Evolutionary conservation across 2,329 filamentous ascomycete species (phyloP), one percentile per base, ranked within the genome.

Genomic region (Aspergillus udagawae): DNA sequence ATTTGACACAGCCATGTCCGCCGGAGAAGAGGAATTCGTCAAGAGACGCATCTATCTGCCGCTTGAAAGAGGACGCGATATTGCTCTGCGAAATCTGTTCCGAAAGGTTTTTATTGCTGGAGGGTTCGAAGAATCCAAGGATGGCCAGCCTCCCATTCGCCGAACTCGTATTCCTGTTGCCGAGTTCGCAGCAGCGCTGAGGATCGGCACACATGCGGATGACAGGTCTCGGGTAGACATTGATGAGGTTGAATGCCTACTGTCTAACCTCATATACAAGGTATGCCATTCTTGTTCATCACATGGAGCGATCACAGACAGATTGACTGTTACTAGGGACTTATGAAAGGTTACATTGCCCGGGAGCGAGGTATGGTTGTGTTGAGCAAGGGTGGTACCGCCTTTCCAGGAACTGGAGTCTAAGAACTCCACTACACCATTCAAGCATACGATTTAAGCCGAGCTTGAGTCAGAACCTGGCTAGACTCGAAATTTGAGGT

Each of bases 201-300:
- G 87, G 68, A 82, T 96, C 66, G 87, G 86, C 53, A 87, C 84
- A 63, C 72, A 74, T 51, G 71, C 73, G 2, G 70, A 77, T 63
- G 70, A 75, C 60, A 74, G 79, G 67, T 75, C 89, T 69, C 77
- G 80, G 35, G 80, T 95, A 35, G 94, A 97, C 66, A 82, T 84
- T 32, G 95, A 99, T 70, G 94, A 99, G 75, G 92, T 97, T 3
- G 95, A 99, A 75, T 99, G 94, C 73, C 78, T 97, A 66, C 72
- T 99, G 68, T 91, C 94, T 28, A 97, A 97, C 72, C 90, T 97
- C 84, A 96, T 99, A 60, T 99, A 97, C 80, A 99, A 97, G 86
- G 93, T 96, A 75, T 76, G 25, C 9, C 3, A n/a, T 14, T 38
- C 10, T 21, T 41, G n/a, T 21, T 23, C n/a, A 17, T 25, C 8